These are phyloP conservation scores for Calonectria hongkongensis DNA, from an alignment of 2,329 filamentous ascomycete genomes.

Conservation along the genomic window DNA sequence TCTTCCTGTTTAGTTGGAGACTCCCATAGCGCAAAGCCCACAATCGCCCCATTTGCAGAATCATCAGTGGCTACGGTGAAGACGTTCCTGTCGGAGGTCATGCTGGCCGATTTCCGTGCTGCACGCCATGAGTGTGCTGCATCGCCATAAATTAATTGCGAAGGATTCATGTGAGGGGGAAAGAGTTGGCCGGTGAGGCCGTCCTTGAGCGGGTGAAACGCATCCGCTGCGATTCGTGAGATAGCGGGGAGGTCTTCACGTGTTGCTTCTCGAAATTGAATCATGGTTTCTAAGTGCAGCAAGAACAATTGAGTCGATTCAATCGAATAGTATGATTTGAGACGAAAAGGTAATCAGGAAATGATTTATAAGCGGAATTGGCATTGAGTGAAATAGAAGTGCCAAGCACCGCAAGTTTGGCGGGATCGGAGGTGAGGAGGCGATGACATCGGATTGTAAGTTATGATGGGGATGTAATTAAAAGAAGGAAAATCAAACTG, in stretches of 20 bases:
- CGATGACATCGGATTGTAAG: not conserved
- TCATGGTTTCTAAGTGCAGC: not conserved
- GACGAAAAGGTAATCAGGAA: too few species aligned
- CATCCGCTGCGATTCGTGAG: constrained; percentile 21
- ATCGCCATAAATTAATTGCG: constrained; percentile 1
- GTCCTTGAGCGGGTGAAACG: constrained; percentile 35
- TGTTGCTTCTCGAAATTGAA: constrained; percentile 10
- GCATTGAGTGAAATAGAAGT: too few species aligned
- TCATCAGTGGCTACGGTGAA: constrained; percentile 24
- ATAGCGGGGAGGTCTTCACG: constrained; percentile 29
- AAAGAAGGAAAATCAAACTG: not conserved
- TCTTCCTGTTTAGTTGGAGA: not conserved
- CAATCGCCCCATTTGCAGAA: constrained; percentile 8
- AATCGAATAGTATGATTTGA: too few species aligned
- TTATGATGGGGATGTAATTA: not conserved
- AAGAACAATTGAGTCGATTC: not conserved
- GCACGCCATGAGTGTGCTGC: constrained; percentile 25
- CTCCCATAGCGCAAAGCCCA: constrained; percentile 34
- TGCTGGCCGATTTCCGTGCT: constrained; percentile 33
- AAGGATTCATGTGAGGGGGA: constrained; percentile 17
- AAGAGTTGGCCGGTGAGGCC: constrained; percentile 21
- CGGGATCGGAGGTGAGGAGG: not conserved
- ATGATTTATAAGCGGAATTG: too few species aligned
- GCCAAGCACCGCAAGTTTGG: not conserved
- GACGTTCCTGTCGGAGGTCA: constrained; percentile 4